Evolutionary conservation across 2,329 filamentous ascomycete species (phyloP).

Genomic region (Huntiella bhutanensis): DNA sequence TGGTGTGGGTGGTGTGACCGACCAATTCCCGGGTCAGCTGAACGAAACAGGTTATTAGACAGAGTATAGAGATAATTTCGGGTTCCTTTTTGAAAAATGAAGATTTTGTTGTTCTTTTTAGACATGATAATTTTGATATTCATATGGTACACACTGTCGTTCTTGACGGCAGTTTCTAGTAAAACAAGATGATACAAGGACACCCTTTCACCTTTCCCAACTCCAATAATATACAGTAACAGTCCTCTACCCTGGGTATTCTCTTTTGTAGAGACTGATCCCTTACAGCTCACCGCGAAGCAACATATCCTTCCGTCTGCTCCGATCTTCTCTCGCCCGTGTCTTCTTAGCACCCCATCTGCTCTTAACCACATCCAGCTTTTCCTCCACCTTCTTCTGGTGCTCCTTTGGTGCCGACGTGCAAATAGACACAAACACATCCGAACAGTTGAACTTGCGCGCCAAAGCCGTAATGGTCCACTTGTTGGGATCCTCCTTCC

Average conservation of each 20-base stretch:
- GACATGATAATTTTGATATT: not conserved
- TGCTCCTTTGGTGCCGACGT: conserved; percentile 31
- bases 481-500: conserved; percentile 30
- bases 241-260: not conserved
- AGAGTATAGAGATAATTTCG: too few relatives aligned
- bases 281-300: conserved; percentile 30
- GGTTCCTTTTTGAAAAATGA: not conserved
- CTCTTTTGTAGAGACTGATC: not conserved
- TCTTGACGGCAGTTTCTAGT: not conserved
- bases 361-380: conserved; percentile 29
- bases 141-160: too few relatives aligned
- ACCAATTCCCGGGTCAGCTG: conserved; percentile 38
- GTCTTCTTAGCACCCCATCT: conserved; percentile 38
- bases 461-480: conserved; percentile 38
- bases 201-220: not conserved
- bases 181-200: conserved; percentile 10
- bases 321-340: conserved; percentile 35
- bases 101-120: not conserved
- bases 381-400: conserved; percentile 24
- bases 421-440: conserved; percentile 39
- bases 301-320: conserved; percentile 33
- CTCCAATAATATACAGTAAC: conserved; percentile 9
- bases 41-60: too few relatives aligned
- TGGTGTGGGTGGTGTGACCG: conserved; percentile 89
- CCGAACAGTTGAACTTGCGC: conserved; percentile 34